Evolutionary conservation across 441 rosid genomes (phyloP).

Genomic region (Pelargonium fulgidum): DNA sequence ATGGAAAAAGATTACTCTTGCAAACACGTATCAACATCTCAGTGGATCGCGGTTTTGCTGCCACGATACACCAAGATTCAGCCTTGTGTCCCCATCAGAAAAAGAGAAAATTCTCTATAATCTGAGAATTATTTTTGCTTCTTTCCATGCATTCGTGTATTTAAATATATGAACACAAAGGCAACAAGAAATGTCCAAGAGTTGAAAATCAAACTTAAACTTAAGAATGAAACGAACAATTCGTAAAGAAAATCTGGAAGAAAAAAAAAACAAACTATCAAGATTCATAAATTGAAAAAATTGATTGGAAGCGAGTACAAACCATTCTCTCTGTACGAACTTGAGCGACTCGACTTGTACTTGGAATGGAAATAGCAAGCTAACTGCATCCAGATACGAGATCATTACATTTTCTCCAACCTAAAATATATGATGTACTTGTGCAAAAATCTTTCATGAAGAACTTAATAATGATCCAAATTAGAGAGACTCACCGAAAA

Average conservation of each 20-base stretch:
- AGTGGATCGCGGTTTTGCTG: too few species aligned
- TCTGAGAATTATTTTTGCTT: too few species aligned
- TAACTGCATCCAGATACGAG: constrained; percentile 32
- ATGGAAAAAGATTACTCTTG: background rate
- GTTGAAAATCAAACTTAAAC: too few species aligned
- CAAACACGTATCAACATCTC: too few species aligned
- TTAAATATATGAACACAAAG: too few species aligned
- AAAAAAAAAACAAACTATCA: background rate
- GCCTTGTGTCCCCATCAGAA: too few species aligned
- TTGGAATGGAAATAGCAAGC: constrained; percentile 66
- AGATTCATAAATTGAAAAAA: background rate
- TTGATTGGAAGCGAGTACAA: constrained; percentile 9
- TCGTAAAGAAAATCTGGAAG: too few species aligned
- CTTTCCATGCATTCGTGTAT: too few species aligned
- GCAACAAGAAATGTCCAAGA: too few species aligned
- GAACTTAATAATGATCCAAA: background rate
- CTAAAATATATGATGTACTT: background rate
- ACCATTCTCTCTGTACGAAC: constrained; percentile 53
- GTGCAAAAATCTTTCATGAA: background rate
- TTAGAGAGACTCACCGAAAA: constrained; percentile 43
- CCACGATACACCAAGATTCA: too few species aligned
- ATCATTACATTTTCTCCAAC: constrained; percentile 13
- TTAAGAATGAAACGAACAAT: too few species aligned
- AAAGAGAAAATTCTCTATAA: too few species aligned
- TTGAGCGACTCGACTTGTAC: constrained; percentile 57